These are phyloP conservation scores for Rhodotorula sp. DNA, from an alignment of 1,284 basidiomycete species.

Conservation along the genomic window DNA sequence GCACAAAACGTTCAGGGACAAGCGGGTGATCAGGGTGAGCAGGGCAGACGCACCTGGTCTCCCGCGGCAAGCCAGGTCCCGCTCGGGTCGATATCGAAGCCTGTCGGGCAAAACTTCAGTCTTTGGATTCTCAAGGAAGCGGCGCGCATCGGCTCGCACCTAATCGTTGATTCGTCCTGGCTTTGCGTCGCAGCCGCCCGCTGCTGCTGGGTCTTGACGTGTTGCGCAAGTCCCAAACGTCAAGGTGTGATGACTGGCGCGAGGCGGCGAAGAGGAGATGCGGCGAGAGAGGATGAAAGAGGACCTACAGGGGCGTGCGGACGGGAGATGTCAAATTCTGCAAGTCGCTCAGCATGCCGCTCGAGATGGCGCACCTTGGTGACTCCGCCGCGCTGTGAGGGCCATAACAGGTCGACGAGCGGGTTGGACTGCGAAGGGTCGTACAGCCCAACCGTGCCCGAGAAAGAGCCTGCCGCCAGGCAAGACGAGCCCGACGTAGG, in stretches of 20 bases:
- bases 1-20: neutral
- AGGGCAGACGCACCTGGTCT: conserved; percentile 61
- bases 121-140: neutral
- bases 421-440: conserved; percentile 59
- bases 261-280: conserved; percentile 76
- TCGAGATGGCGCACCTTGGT: conserved; percentile 62
- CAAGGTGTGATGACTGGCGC: conserved; percentile 64
- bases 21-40: conserved; percentile 27
- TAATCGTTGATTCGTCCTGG: conserved; percentile 37
- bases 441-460: conserved; percentile 72
- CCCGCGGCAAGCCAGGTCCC: conserved; percentile 71
- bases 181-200: conserved; percentile 52
- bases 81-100: conserved; percentile 73
- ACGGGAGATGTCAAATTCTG: conserved; percentile 1
- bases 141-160: neutral
- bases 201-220: conserved; percentile 53
- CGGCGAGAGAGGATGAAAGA: conserved; percentile 68
- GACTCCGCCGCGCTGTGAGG: conserved; percentile 59
- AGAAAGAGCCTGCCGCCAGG: conserved; percentile 66
- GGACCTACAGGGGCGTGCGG: conserved; percentile 58
- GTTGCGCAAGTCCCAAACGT: conserved; percentile 75
- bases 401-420: conserved; percentile 25
- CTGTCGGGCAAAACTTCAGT: conserved; percentile 39
- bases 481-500: conserved; percentile 60
- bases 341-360: neutral